Conservation (phyloP, 352 stramenopile genomes). For the Aphanomyces euteiches region DNA sequence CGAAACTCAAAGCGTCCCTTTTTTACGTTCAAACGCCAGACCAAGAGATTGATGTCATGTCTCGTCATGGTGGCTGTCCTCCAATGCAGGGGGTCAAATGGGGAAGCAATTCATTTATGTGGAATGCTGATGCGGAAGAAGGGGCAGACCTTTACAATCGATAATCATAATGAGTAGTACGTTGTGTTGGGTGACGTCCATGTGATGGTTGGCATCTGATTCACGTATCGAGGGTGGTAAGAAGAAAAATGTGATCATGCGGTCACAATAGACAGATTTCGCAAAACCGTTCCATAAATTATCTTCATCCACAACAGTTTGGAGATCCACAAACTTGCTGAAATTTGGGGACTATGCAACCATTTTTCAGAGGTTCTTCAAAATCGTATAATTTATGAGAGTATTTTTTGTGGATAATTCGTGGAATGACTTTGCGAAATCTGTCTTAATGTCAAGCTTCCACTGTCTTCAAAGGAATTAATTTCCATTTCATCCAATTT, state of each 20-base stretch:
- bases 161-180: not conserved
- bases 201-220: too few relatives aligned
- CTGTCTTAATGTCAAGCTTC: not conserved
- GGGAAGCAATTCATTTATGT: constrained; percentile 84
- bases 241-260: constrained; percentile 9
- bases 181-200: not conserved
- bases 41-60: constrained; percentile 69
- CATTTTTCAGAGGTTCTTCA: too few relatives aligned
- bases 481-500: too few relatives aligned
- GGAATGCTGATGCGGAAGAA: constrained; percentile 79
- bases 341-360: too few relatives aligned
- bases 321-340: too few relatives aligned
- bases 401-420: too few relatives aligned
- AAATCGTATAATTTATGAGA: too few relatives aligned
- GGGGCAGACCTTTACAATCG: constrained; percentile 59
- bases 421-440: too few relatives aligned
- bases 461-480: too few relatives aligned
- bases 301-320: too few relatives aligned
- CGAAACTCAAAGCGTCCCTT: constrained; percentile 65
- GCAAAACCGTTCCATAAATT: too few relatives aligned
- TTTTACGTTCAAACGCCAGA: constrained; percentile 84
- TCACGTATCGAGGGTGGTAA: not conserved
- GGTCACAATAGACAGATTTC: too few relatives aligned
- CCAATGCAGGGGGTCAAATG: constrained; percentile 82
- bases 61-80: constrained; percentile 76